Evolutionary conservation across 768 basidiomycete species (phyloP), one percentile per base, ranked within the genome.

Genomic region (Leccinum ochraceum): DNA sequence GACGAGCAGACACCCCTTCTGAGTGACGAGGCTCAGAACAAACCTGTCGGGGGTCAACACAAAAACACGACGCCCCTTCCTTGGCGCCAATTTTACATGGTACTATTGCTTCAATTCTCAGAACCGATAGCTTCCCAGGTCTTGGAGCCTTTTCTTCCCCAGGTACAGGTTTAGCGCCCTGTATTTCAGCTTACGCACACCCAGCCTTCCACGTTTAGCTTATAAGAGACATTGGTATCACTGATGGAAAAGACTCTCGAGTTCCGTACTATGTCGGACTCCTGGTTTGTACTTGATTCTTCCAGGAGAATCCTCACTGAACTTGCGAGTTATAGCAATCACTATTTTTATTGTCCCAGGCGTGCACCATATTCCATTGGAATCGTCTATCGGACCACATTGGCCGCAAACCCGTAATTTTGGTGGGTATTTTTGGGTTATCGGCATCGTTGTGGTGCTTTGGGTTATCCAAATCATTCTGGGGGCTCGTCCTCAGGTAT

Each of bases 121-220:
- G 90, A 92, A 71, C 89, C 90, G 4, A 70, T 92, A 60, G 88
- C 89, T 6, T 82, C 83, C 8, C 82, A 88, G 62, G 87, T 91
- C 56, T 89, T 92, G 60, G 84, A 83, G 48, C 90, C 90, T 0
- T 91, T 90, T 67, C 81, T 86, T 44, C 87, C 87, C 5, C 72
- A 74, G 77, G 88, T 87, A 63, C 32, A 80, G 46, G 3, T 53
- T 67, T 17, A 22, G 22, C 20, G 20, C 11, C 30, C 16, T 32
- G 37, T 3, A 20, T 52, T 30, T 30, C 14, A 39, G 37, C 16
- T 49, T 3, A 13, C 10, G 20, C 16, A n/a, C 20, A 24, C 51
- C 48, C 10, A 22, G 57, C 4, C 17, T 24, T 11, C n/a, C 20
- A 3, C 9, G 6, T 42, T 7, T 58, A 72, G 72, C 16, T 74